phyloP scores from a whole-genome alignment of 1,284 basidiomycete genomes.

The Moesziomyces antarcticus region DNA sequence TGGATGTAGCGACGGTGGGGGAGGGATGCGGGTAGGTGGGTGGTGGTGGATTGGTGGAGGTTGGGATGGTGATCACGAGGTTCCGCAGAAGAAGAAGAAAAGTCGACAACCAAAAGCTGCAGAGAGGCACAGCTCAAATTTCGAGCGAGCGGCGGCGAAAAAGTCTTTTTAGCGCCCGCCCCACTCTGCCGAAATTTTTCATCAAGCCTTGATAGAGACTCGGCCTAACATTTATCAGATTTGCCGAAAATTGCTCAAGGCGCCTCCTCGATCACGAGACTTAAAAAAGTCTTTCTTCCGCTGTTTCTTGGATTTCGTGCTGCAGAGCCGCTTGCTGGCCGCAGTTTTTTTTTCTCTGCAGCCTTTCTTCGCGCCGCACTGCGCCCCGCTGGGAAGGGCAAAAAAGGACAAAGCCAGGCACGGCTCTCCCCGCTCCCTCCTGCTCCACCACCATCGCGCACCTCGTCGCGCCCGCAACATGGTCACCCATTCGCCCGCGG shows the following conservation, averaged over 20 bases:
- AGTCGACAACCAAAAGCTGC: neutral
- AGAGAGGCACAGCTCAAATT: no score
- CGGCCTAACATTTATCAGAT: neutral
- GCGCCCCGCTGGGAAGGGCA: neutral
- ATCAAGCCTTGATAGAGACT: accelerated
- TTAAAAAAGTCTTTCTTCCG: conserved; percentile 1
- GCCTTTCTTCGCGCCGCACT: neutral
- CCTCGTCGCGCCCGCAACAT: conserved; percentile 4
- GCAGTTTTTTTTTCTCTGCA: conserved; percentile 23
- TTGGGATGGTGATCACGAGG: conserved; percentile 1
- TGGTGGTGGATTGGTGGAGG: conserved; percentile 1
- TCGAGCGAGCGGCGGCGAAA: no score
- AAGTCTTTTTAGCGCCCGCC: no score
- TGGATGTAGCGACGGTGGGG: conserved; percentile 1
- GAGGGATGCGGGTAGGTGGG: conserved; percentile 1
- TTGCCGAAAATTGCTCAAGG: neutral
- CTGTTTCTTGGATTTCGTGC: neutral
- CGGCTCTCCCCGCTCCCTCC: neutral
- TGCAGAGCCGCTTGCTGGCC: conserved; percentile 1
- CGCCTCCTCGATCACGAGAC: neutral
- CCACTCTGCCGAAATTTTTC: no score
- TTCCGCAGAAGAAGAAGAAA: neutral
- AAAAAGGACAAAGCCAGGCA: conserved; percentile 1
- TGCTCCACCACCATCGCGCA: conserved; percentile 1
- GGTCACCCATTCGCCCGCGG: conserved; percentile 22